phyloP scores from a whole-genome alignment of 2,329 filamentous ascomycete species.

The Cordyceps farinosa region DNA sequence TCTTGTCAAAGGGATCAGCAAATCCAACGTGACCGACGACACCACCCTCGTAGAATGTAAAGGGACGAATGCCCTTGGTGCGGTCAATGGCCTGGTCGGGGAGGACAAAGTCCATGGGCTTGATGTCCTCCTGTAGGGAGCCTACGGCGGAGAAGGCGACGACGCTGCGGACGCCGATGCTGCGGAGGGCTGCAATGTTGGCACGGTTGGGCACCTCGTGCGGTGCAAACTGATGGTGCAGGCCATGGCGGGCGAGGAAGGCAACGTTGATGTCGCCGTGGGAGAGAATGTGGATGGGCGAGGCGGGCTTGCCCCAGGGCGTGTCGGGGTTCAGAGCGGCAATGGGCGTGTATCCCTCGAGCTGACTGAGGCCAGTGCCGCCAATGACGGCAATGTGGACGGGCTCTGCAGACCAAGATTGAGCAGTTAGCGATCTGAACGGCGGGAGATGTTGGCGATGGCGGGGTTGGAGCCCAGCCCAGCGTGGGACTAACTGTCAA shows the following conservation, averaged over 20 bases:
- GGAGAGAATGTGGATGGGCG: conserved; percentile 79
- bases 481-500: conserved; percentile 50
- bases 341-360: conserved; percentile 82
- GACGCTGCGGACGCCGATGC: conserved; percentile 82
- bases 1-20: conserved; percentile 87
- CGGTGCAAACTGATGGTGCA: conserved; percentile 83
- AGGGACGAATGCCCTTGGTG: conserved; percentile 89
- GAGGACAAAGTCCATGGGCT: conserved; percentile 93
- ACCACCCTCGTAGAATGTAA: conserved; percentile 92
- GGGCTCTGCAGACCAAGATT: conserved; percentile 44
- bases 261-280: conserved; percentile 80
- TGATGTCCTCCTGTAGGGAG: conserved; percentile 85
- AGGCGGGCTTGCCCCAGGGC: conserved; percentile 80
- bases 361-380: conserved; percentile 85
- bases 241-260: conserved; percentile 89
- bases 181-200: conserved; percentile 96
- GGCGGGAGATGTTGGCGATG: background rate
- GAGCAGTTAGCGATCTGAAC: conserved; percentile 14
- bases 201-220: conserved; percentile 93
- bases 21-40: conserved; percentile 94
- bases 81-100: conserved; percentile 97
- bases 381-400: conserved; percentile 87
- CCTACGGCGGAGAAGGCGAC: conserved; percentile 96
- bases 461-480: background rate
- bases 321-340: conserved; percentile 73